Percentiles rank a stretch among this genome's conserved stretches.
Conservation (phyloP, 495 filamentous ascomycete genomes). For the Neurospora cerealis region DNA sequence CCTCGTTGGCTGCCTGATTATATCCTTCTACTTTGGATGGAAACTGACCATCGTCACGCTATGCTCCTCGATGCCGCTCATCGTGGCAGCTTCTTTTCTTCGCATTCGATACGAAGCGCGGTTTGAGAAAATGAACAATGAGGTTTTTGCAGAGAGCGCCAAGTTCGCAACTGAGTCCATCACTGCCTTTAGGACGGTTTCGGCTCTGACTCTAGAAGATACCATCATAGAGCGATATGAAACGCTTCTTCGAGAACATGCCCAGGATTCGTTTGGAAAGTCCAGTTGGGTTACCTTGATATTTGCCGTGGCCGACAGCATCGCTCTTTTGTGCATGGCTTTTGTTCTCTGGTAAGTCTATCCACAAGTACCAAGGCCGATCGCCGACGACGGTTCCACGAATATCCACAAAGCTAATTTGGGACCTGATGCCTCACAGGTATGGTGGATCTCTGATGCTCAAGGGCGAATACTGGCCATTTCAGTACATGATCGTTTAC, state of each 20-base stretch:
- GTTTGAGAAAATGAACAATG: constrained; percentile 41
- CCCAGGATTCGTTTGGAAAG: constrained; percentile 39
- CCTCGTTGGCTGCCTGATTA: constrained; percentile 35
- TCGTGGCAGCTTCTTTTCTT: constrained; percentile 40
- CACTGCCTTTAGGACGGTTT: constrained; percentile 46
- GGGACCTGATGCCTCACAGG: constrained; percentile 7
- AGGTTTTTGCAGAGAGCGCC: constrained; percentile 45
- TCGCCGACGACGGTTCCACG: not conserved
- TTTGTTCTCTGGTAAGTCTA: constrained; percentile 46
- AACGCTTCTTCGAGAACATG: constrained; percentile 39
- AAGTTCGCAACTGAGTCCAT: constrained; percentile 50
- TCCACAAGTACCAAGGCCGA: not conserved
- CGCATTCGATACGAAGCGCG: constrained; percentile 42
- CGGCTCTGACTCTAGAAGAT: constrained; percentile 44
- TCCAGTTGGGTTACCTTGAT: constrained; percentile 41
- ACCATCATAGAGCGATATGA: constrained; percentile 40
- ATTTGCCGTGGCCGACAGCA: constrained; percentile 41
- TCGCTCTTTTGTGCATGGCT: constrained; percentile 44
- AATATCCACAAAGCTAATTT: not conserved
- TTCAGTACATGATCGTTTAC: constrained; percentile 41
- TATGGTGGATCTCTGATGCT: constrained; percentile 35
- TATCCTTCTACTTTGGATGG: constrained; percentile 49
- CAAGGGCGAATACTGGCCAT: constrained; percentile 31
- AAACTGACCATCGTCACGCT: constrained; percentile 44
- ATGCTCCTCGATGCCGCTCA: constrained; percentile 39